Conservation (phyloP, 768 basidiomycete species). For the Lepiota brunneoincarnata region DNA sequence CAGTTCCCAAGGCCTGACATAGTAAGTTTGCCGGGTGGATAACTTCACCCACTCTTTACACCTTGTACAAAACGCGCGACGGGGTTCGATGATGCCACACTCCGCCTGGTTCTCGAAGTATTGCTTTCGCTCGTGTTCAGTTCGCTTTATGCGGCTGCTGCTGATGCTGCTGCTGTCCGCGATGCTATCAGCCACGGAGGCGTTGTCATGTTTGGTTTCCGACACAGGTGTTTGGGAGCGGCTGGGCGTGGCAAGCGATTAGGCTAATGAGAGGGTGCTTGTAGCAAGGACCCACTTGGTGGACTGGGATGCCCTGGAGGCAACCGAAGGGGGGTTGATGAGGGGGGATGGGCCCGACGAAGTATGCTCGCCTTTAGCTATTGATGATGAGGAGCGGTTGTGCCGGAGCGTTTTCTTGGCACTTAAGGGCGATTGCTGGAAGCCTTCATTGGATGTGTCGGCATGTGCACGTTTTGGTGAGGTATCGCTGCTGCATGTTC, state of each 20-base stretch:
- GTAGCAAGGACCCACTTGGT: not conserved
- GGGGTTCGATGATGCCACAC: slow-evolving; percentile 53
- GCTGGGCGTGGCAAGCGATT: not conserved
- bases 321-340: not conserved
- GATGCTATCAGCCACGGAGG: slow-evolving; percentile 54
- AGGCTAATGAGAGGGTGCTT: not conserved
- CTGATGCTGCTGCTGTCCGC: slow-evolving; percentile 22
- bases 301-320: not conserved
- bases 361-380: not conserved
- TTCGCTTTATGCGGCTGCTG: slow-evolving; percentile 44
- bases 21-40: slow-evolving; percentile 52
- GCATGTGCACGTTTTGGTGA: slow-evolving; percentile 1
- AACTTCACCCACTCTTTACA: slow-evolving; percentile 59
- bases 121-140: slow-evolving; percentile 59
- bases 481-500: slow-evolving; percentile 1
- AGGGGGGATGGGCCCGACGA: not conserved
- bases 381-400: slow-evolving; percentile 2
- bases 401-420: not conserved
- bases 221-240: slow-evolving; percentile 7
- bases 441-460: not conserved
- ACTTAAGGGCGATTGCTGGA: not conserved
- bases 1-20: slow-evolving; percentile 58
- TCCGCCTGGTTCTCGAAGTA: slow-evolving; percentile 63
- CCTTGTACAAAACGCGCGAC: slow-evolving; percentile 54
- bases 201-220: slow-evolving; percentile 34